phyloP scores from a whole-genome alignment of 768 basidiomycete species.

The Macrolepiota albuminosa region DNA sequence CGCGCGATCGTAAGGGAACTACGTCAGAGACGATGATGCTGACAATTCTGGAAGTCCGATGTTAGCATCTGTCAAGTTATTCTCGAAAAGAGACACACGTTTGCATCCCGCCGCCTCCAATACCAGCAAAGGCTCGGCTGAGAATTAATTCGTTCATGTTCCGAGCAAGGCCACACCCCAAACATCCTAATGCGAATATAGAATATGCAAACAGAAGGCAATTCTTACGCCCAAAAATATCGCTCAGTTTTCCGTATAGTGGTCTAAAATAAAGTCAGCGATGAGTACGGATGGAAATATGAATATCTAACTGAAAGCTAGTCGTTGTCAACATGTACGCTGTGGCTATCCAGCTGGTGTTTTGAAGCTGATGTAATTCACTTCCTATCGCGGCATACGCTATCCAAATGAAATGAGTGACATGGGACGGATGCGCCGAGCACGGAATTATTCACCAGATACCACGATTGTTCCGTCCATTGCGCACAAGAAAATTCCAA shows the following conservation, averaged over 20 bases:
- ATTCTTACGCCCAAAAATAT: constrained; percentile 59
- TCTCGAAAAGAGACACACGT: constrained; percentile 35
- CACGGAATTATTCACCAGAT: constrained; percentile 28
- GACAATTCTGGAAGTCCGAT: constrained; percentile 36
- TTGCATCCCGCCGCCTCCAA: constrained; percentile 60
- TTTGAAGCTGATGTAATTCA: constrained; percentile 57
- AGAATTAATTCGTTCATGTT: constrained; percentile 51
- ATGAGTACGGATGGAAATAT: not conserved
- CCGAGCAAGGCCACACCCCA: constrained; percentile 48
- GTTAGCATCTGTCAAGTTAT: not conserved
- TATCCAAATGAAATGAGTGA: constrained; percentile 12
- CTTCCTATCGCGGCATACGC: constrained; percentile 53
- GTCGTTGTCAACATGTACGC: constrained; percentile 58
- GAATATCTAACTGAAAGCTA: constrained; percentile 47
- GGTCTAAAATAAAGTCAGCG: constrained; percentile 32
- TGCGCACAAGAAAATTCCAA: constrained; percentile 43
- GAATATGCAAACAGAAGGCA: constrained; percentile 53
- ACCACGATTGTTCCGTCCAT: constrained; percentile 49
- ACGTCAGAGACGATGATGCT: constrained; percentile 66
- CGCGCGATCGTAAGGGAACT: constrained; percentile 55
- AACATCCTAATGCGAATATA: constrained; percentile 48
- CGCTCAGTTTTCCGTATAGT: constrained; percentile 59
- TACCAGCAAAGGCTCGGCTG: constrained; percentile 50
- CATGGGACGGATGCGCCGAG: not conserved
- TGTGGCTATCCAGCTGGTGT: constrained; percentile 64